Base-by-base conservation (phyloP, 352 stramenopile genomes). In the Achlya hypogyna region DNA sequence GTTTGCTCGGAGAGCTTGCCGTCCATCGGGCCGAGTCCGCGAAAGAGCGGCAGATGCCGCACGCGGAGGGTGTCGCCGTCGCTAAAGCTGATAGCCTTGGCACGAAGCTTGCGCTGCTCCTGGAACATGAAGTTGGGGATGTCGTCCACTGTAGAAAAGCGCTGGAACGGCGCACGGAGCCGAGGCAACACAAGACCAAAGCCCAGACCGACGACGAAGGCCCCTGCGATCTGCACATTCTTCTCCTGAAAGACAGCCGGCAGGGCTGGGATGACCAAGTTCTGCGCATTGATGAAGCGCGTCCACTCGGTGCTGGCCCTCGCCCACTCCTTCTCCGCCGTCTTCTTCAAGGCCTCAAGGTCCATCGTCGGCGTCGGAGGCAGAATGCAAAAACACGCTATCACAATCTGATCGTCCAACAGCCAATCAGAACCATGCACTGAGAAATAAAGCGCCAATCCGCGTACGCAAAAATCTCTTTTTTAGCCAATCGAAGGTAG, bases 41-140 rank as follows among this genome's bases (percentile, higher is more conserved):
- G 70, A 31, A 76, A 69, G 23, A 88, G 69, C 47, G 83, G 79
- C 49, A 84, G 42, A 70, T 91, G 78, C 16, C 82, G 79, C 65
- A 73, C 84, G 63, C 86, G 81, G 65, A 95, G 86, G 58, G 83
- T 95, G 71, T 93, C 86, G 4, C 86, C 86, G 56, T 95, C 86
- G 25, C 80, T 89, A 62, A 84, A 74, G 54, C 68, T 84, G 31
- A 89, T 75, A 45, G 74, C 76, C 3, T 71, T 54, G 8, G 77
- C 86, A 4, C 71, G 63, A 49, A 95, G 70, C 40, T 77, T 71
- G 25, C 73, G 74, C 60, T 91, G 75, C 14, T 87, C 38, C 51
- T 87, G 69, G 76, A 95, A 92, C 40, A 86, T 78, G 51, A 67
- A 74, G 47, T 77, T 78, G 31, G 86, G 86, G 42, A 95, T 75